Evolutionary conservation across 2,329 filamentous ascomycete species (phyloP), one percentile per base, ranked within the genome.

Genomic region (Xylaria sp.): DNA sequence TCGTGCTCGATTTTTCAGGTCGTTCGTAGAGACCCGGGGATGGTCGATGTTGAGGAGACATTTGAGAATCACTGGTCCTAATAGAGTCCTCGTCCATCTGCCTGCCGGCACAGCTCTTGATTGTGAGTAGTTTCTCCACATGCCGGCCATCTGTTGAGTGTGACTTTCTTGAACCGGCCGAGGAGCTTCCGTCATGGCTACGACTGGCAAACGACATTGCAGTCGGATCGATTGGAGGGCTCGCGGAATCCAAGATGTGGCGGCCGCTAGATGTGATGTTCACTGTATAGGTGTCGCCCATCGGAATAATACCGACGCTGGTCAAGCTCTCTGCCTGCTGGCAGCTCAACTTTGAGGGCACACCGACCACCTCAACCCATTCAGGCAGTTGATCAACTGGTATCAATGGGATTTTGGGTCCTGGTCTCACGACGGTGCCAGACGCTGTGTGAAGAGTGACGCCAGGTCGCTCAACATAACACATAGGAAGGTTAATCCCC

Each of bases 361-460:
- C 73, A 23, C 78, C 80, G 35, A 75, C 60, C 11, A 83, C 69
- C 4, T 79, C 73, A 3, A 84, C 64, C 75, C 80, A 80, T 1
- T 74, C 70, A 0, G 83, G 83, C 0, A 87, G 78, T 63, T 85
- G 77, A 69, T 86, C 84, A 12, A 80, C 71, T 0, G 84, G 78
- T n/a, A 87, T 76, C n/a, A 87, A 77, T 6, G 84, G 84, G 1
- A 86, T 82, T 3, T 83, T 76, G 6, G 73, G 71, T 2, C 75
- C 77, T 0, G 73, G 75, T 8, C 51, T 68, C 14, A 67, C 66
- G 7, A 69, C 52, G 17, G 61, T 55, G 57, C 74, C 71, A 4
- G 71, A 69, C 2, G 70, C 66, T 28, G 73, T 71, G 38, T 68
- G 63, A 23, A 63, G 67, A n/a, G 75, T 72, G 1, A 71, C 67